Evolutionary conservation across 2,329 filamentous ascomycete genomes (phyloP).

Genomic region (Bretziella fagacearum): DNA sequence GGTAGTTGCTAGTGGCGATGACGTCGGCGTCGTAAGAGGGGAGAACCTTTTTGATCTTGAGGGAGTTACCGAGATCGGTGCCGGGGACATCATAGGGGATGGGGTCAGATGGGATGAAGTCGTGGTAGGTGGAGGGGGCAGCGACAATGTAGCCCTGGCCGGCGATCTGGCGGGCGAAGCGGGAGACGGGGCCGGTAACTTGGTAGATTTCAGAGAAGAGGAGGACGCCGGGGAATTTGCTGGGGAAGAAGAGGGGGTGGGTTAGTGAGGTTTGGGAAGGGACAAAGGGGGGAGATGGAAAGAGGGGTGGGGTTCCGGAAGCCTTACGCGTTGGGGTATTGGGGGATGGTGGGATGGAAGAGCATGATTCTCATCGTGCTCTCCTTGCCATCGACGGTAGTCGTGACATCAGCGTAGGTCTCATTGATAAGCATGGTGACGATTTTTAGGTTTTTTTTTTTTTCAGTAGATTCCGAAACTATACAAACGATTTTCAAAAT

Average conservation of each 20-base stretch:
- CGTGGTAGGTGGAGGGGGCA: constrained; percentile 80
- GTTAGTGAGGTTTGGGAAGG: neutral
- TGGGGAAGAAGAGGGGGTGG: too few species aligned
- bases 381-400: constrained; percentile 35
- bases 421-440: constrained; percentile 36
- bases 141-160: constrained; percentile 88
- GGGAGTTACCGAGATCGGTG: constrained; percentile 73
- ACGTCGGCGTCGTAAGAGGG: constrained; percentile 75
- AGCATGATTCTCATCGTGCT: constrained; percentile 59
- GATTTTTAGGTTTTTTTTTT: too few species aligned
- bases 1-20: constrained; percentile 46
- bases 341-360: constrained; percentile 70
- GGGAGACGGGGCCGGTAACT: constrained; percentile 81
- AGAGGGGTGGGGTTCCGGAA: neutral
- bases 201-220: constrained; percentile 94
- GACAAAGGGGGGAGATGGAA: neutral
- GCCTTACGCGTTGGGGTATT: constrained; percentile 66
- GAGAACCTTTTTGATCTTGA: constrained; percentile 72
- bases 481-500: too few species aligned
- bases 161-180: constrained; percentile 82
- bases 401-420: constrained; percentile 33
- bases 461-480: too few species aligned
- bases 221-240: constrained; percentile 65
- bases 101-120: constrained; percentile 73
- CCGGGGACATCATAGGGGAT: constrained; percentile 75